Evolutionary conservation across 2,329 filamentous ascomycete genomes (phyloP).

Genomic region (Cladosporium halotolerans): DNA sequence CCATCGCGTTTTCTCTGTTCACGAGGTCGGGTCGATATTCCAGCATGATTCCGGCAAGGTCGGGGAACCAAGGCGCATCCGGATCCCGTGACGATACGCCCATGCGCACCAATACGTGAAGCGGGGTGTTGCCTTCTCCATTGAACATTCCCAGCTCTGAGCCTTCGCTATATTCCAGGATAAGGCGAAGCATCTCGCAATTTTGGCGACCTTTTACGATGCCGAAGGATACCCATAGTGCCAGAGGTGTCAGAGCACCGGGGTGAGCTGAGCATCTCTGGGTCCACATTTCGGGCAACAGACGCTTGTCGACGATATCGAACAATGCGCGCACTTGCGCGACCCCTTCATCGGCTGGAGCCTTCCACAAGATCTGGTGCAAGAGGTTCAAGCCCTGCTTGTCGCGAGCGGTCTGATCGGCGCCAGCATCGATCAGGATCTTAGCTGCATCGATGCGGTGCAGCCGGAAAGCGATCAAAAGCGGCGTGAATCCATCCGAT

Average conservation of each 20-base stretch:
- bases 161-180: constrained; percentile 38
- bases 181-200: constrained; percentile 4
- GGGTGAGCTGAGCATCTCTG: constrained; percentile 50
- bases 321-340: constrained; percentile 38
- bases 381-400: constrained; percentile 59
- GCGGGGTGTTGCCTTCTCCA: constrained; percentile 57
- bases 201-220: background rate
- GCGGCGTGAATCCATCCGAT: constrained; percentile 54
- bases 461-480: constrained; percentile 59
- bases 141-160: constrained; percentile 54
- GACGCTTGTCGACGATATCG: constrained; percentile 50
- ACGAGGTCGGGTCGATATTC: constrained; percentile 54
- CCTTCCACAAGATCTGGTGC: constrained; percentile 47
- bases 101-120: constrained; percentile 51
- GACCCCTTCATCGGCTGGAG: constrained; percentile 16
- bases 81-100: too few species aligned
- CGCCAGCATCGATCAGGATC: constrained; percentile 60
- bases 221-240: constrained; percentile 26
- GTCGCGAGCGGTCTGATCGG: constrained; percentile 58
- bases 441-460: constrained; percentile 51
- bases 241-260: constrained; percentile 58
- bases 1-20: constrained; percentile 68
- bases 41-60: constrained; percentile 50
- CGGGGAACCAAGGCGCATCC: constrained; percentile 31
- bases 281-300: constrained; percentile 52